Evolutionary conservation across 2,329 filamentous ascomycete species (phyloP), one percentile per base, ranked within the genome.

Genomic region (Colletotrichum magnum): DNA sequence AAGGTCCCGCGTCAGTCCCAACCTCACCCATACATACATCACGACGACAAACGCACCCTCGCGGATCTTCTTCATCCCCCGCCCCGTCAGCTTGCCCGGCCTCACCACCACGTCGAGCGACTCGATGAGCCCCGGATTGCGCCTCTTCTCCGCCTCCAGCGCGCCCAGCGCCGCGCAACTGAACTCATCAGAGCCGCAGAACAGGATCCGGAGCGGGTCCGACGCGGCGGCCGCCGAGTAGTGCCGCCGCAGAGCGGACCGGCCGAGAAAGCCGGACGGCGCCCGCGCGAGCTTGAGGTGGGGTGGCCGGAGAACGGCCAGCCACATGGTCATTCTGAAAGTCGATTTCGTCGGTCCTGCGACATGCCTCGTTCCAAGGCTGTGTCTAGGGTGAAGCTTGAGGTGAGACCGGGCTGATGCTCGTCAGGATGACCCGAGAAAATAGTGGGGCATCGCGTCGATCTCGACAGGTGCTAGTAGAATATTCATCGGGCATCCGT

Each of bases 111-210:
- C 95, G 79, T 97, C 92, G 72, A 99, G 92, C 5, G 93, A 94
- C 66, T 86, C 85, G 63, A 97, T 90, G 12, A 89, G 82, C 18
- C 81, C 80, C 6, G 82, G 85, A 64, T 86, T 85, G 61, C 75
- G 76, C 28, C 78, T 70, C 60, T 90, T 86, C 76, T 94, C 92
- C 5, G 82, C 76, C 74, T 92, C 79, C 41, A 99, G 82, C 6
- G 93, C 92, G 68, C 83, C 83, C 58, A 99, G 84, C 1, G 94
- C 94, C 60, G 87, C 88, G 75, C 92, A 92, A 82, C 95, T 98
- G 80, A 98, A 97, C 2, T 90, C 86, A 79, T 99, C 96, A 3
- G 95, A 96, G 71, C 96, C 96, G 81, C 95, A 98, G 81, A 98
- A 99, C 4, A 99, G 87, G 62, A 99, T 94, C 41, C 91, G 88